These are phyloP conservation scores for Akanthomyces dipterigenus DNA, from an alignment of 2,329 filamentous ascomycete genomes.

Conservation along the genomic window DNA sequence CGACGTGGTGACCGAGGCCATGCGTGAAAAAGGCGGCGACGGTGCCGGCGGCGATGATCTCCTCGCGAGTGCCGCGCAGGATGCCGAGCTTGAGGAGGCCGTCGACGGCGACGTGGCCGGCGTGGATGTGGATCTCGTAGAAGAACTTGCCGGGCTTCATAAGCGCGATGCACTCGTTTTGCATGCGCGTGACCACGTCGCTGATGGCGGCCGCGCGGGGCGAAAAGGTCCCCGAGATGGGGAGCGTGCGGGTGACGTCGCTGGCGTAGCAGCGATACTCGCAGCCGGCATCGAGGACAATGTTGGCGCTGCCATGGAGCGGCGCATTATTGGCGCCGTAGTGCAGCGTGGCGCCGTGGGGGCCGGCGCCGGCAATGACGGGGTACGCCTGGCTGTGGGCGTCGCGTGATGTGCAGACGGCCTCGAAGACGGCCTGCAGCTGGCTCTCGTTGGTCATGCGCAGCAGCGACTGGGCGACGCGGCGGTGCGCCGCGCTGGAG, in stretches of 20 bases:
- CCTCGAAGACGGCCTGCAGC: conserved; percentile 71
- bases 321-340: conserved; percentile 75
- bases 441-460: conserved; percentile 70
- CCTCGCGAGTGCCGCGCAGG: conserved; percentile 54
- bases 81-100: conserved; percentile 69
- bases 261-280: conserved; percentile 83
- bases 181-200: conserved; percentile 73
- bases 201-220: conserved; percentile 68
- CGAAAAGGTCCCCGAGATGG: conserved; percentile 62
- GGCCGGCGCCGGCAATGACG: conserved; percentile 78
- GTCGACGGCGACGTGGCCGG: conserved; percentile 63
- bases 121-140: conserved; percentile 65
- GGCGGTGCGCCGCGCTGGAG: conserved; percentile 68
- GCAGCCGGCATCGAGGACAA: conserved; percentile 82
- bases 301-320: conserved; percentile 61
- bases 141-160: conserved; percentile 64
- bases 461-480: conserved; percentile 59
- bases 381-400: conserved; percentile 78
- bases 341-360: conserved; percentile 80
- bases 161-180: conserved; percentile 62
- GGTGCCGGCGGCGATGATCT: conserved; percentile 47
- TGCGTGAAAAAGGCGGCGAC: conserved; percentile 60
- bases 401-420: conserved; percentile 63
- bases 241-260: conserved; percentile 85
- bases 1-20: conserved; percentile 58